Conservation (phyloP, 2,329 filamentous ascomycete species). For the Thelonectria blattea region DNA sequence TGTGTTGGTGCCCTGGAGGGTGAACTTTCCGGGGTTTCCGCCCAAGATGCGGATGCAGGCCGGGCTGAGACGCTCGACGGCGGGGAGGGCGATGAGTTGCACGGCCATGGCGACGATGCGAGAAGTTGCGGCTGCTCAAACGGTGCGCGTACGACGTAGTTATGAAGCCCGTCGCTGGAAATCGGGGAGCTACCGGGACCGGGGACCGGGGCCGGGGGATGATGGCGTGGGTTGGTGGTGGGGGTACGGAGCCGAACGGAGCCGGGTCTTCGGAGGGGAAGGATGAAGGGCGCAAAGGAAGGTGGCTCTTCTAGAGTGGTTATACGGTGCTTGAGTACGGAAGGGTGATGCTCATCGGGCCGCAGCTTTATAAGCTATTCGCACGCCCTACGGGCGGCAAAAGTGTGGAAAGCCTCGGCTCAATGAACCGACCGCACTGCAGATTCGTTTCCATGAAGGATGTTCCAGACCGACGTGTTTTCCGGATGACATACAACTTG, state of each 20-base stretch:
- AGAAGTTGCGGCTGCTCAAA: not conserved
- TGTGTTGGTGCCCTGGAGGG: slow-evolving; percentile 85
- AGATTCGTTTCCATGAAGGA: not conserved
- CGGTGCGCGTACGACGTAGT: not conserved
- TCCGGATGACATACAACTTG: too few relatives aligned
- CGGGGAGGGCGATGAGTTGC: slow-evolving; percentile 68
- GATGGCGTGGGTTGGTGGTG: not conserved
- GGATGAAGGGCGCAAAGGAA: not conserved
- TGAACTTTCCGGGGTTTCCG: slow-evolving; percentile 87
- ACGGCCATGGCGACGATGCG: slow-evolving; percentile 57
- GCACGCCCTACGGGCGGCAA: not conserved
- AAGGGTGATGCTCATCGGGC: not conserved
- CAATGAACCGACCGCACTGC: not conserved
- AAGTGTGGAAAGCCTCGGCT: slow-evolving; percentile 33
- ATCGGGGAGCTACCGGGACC: slow-evolving; percentile 1
- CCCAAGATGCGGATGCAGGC: slow-evolving; percentile 83
- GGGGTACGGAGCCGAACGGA: slow-evolving; percentile 17
- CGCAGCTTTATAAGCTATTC: not conserved
- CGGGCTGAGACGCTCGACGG: slow-evolving; percentile 79
- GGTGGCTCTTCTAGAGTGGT: not conserved
- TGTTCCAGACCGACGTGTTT: not conserved
- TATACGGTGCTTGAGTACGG: not conserved
- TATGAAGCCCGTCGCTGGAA: not conserved
- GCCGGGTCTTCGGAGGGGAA: not conserved
- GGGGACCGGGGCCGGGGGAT: slow-evolving; percentile 5